Base-by-base conservation (phyloP, 345 rosid species). In the Lepidium didymum region DNA sequence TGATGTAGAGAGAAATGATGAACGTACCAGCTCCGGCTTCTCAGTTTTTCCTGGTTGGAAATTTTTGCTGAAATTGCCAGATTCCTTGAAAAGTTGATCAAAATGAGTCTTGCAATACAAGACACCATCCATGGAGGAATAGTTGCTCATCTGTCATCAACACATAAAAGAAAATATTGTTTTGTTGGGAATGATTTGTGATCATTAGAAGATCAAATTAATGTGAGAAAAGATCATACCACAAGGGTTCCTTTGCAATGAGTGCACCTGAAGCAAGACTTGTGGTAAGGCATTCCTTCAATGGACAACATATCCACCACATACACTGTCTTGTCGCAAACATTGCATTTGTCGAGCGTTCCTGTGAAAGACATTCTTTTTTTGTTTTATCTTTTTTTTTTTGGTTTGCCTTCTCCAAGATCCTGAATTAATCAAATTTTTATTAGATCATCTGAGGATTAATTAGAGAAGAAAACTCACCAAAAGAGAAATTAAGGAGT, bases 51-150 rank as follows among this genome's bases (percentile, higher is more conserved):
- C 92, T 47, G 86, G 63, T 58, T 86, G 96, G 40, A 95, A 95
- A 59, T 91, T 95, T 86, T 91, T 95, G 83, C 90, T 91, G 80
- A 87, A 95, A 85, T 91, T 86, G 69, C 97, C 99, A 70, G 97
- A 89, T 82, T 95, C 99, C 83, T 91, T 95, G 84, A 87, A 95
- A 43, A 95, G 92, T 68, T 91, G 99, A 81, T 95, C 97, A 50
- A 91, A 95, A 75, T 95, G 99, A 76, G 96, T 50, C 87, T 83
- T 95, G 88, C 99, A 95, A 71, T 86, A 95, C 61, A 95, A 84
- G 73, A 95, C 88, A 46, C 97, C 99, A 62, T 95, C 99, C 97
- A 95, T 95, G 67, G 96, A 91, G 42, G 96, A 91, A 79, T 95
- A 95, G 84, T 88, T 89, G 84, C 96, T 89, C 94, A 95, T 95